Evolutionary conservation across 2,329 filamentous ascomycete species (phyloP).

Genomic region (Trichophyton mentagrophytes): DNA sequence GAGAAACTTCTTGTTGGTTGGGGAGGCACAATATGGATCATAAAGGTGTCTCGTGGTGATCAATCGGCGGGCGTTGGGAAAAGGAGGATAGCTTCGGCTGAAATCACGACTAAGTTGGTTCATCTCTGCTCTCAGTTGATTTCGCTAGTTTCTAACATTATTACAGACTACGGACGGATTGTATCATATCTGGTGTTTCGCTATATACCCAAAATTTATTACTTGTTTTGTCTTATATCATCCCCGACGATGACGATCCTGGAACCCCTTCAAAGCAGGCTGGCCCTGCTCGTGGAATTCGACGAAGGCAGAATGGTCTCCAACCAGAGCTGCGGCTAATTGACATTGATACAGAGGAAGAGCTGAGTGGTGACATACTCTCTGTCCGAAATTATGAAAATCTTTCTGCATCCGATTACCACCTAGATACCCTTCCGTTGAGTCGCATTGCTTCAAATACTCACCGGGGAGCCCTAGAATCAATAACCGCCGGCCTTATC

Average conservation of each 20-base stretch:
- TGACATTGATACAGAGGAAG: constrained; percentile 67
- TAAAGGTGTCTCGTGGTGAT: constrained; percentile 74
- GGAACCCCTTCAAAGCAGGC: constrained; percentile 27
- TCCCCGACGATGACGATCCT: constrained; percentile 55
- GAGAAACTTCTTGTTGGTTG: constrained; percentile 87
- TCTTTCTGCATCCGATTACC: constrained; percentile 80
- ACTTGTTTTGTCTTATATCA: constrained; percentile 81
- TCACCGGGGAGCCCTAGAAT: constrained; percentile 62
- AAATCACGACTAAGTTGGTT: constrained; percentile 74
- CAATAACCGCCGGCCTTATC: constrained; percentile 65
- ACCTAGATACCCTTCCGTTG: constrained; percentile 71
- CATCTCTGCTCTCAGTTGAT: neutral
- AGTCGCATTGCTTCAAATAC: constrained; percentile 53
- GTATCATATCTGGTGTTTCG: constrained; percentile 92
- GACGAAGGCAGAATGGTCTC: constrained; percentile 62
- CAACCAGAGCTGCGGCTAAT: constrained; percentile 85
- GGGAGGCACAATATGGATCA: constrained; percentile 92
- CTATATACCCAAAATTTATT: constrained; percentile 88
- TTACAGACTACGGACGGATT: constrained; percentile 76
- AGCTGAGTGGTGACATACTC: constrained; percentile 77
- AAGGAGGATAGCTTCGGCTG: constrained; percentile 62
- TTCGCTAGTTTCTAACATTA: neutral
- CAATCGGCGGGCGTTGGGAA: constrained; percentile 55
- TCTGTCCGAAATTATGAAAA: constrained; percentile 77
- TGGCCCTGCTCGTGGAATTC: constrained; percentile 49